These are phyloP conservation scores for Glonium stellatum DNA, from an alignment of 495 filamentous ascomycete species.

Conservation along the genomic window DNA sequence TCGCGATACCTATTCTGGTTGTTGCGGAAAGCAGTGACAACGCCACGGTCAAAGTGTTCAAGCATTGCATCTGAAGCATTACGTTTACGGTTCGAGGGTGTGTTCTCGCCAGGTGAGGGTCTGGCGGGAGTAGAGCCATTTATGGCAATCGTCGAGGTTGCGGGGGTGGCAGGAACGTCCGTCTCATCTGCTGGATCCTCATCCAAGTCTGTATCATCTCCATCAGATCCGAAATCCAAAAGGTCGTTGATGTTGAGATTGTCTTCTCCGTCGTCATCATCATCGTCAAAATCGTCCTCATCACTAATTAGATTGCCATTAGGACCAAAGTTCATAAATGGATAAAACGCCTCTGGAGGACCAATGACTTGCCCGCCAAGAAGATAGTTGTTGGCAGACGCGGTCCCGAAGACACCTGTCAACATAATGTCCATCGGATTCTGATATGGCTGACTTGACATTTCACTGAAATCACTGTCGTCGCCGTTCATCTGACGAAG, in stretches of 20 bases:
- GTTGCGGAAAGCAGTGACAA: constrained; percentile 71
- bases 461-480: constrained; percentile 43
- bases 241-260: constrained; percentile 64
- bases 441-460: constrained; percentile 43
- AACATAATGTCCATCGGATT: constrained; percentile 70
- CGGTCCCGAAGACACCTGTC: constrained; percentile 46
- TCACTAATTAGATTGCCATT: constrained; percentile 43
- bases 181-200: constrained; percentile 32
- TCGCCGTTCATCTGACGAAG: constrained; percentile 43
- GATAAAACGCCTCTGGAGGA: constrained; percentile 71
- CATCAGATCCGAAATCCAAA: constrained; percentile 59
- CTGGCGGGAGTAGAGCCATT: constrained; percentile 23
- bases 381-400: constrained; percentile 47
- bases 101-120: constrained; percentile 35
- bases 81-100: constrained; percentile 43
- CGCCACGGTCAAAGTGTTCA: constrained; percentile 60
- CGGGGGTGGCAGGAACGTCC: constrained; percentile 26
- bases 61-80: constrained; percentile 50
- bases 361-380: constrained; percentile 62
- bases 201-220: constrained; percentile 44
- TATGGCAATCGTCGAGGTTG: constrained; percentile 23
- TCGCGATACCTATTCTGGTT: constrained; percentile 55
- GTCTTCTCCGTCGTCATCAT: constrained; percentile 58
- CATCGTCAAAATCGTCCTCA: constrained; percentile 39
- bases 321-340: constrained; percentile 53